Evolutionary conservation across 176 grass and related monocot genomes (phyloP), one percentile per base, ranked within the genome.

Genomic region (Eragrostis curvula): DNA sequence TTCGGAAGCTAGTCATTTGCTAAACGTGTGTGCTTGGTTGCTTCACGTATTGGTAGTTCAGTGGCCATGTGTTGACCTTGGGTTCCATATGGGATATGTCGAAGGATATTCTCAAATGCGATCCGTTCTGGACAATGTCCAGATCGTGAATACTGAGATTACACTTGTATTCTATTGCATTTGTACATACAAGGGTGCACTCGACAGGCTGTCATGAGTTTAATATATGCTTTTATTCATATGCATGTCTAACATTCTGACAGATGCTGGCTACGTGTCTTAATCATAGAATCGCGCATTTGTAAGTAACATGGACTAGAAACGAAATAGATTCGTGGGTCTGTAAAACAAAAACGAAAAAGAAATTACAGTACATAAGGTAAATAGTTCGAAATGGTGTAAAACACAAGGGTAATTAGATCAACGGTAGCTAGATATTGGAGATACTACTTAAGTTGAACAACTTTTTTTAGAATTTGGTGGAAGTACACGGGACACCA

Each of bases 51-150:
- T 36, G 32, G 32, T 36, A 36, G 32, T 61, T 47, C 12, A 49
- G 42, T 17, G 5, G 8, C 9, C 44, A 8, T 45, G 44, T 45
- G n/a, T n/a, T n/a, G n/a, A n/a, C n/a, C n/a, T n/a, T 58, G 1
- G 20, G 0, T 18, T 17, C 1, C 15, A 45, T 12, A 67, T 57
- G 23, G 60, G 17, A 66, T 60, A 67, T 42, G 28, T 65, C 9
- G 17, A 29, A 5, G 81, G 60, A 84, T 84, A 84, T 84, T 46
- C 81, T n/a, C 32, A 51, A 21, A 2, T n/a, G n/a, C 8, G 42
- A 63, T 62, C 41, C 8, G 8, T 29, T 47, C 23, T 23, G 10
- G 45, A 28, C 74, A 42, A 77, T 21, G 70, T 73, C 48, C 10
- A 66, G 23, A 52, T 75, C 71, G 30, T 14, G 1, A 55, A 30